Evolutionary conservation across 192 early-diverging fungal genomes (phyloP), one percentile per base, ranked within the genome.

Genomic region (Coemansia sp.): DNA sequence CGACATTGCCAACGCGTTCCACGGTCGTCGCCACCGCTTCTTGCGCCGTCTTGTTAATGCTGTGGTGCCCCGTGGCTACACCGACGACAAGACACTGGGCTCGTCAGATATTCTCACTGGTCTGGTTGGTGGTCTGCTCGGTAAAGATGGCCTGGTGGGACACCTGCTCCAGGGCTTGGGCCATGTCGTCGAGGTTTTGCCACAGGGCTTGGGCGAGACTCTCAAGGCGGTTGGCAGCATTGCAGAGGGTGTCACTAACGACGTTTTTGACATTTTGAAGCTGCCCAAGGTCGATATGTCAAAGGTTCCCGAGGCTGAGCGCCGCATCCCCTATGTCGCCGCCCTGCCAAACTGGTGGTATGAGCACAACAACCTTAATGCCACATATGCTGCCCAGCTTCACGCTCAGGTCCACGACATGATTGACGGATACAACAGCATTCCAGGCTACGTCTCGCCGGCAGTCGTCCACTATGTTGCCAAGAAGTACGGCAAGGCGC

Each of bases 341-440:
- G 46, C 66, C 61, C 53, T 79, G 23, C 77, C 77, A 15, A 74
- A 79, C 19, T 76, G 69, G 74, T 84, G 82, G 82, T 78, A 76
- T 65, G 48, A 72, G 19, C 42, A 51, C 32, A 84, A 78, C 70
- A 79, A 79, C 62, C 76, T 84, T 38, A 84, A 79, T 59, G 73
- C 82, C 44, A 79, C 82, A 4, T 79, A 76, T 63, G 77, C 77
- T 11, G 60, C 55, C 29, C 73, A 78, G 74, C 82, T 79, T 29
- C 82, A 71, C 17, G 45, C 51, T 14, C 77, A 79, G 67, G 66
- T 84, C 1, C 77, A 79, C 67, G 64, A 73, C 31, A 78, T 79
- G 62, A 84, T 84, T 63, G 77, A 84, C 31, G 77, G 77, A 19
- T 79, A 63, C 63, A 84, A 84, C 70, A 67, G 68, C 19, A 84